Percentiles rank a stretch among this genome's conserved stretches.
Conservation (phyloP, 2,329 filamentous ascomycete genomes). For the Chrysoporthe deuterocubensis region DNA sequence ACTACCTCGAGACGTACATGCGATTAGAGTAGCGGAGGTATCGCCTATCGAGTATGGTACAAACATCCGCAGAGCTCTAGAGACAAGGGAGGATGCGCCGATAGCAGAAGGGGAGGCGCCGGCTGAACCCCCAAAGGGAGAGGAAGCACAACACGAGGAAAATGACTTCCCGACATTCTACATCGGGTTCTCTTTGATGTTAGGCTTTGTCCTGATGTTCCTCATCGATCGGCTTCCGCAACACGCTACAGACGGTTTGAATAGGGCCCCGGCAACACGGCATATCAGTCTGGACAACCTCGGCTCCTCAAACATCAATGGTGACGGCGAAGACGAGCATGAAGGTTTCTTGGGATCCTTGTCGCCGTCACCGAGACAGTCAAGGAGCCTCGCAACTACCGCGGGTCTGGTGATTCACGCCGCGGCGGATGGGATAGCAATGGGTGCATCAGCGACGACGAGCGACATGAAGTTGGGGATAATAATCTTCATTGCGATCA, state of each 20-base stretch:
- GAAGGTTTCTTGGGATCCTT: conserved; percentile 64
- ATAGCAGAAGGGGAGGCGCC: conserved; percentile 31
- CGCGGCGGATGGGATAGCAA: conserved; percentile 90
- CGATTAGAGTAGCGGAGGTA: conserved; percentile 6
- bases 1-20: conserved; percentile 14
- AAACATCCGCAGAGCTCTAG: conserved; percentile 18
- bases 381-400: conserved; percentile 77
- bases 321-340: conserved; percentile 57
- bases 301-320: conserved; percentile 41
- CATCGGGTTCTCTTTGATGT: conserved; percentile 83
- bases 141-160: conserved; percentile 39
- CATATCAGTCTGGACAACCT: conserved; percentile 90
- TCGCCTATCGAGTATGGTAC: conserved; percentile 14
- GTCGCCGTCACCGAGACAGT: conserved; percentile 60
- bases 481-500: conserved; percentile 93
- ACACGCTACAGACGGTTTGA: conserved; percentile 69
- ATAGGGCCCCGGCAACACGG: conserved; percentile 69
- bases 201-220: conserved; percentile 96
- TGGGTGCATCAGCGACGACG: conserved; percentile 85
- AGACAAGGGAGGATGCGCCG: conserved; percentile 37
- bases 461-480: conserved; percentile 77
- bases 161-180: conserved; percentile 68
- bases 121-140: conserved; percentile 28
- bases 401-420: conserved; percentile 96
- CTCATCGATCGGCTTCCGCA: conserved; percentile 85